Percentiles rank a stretch among this genome's conserved stretches.
Conservation (phyloP, 116 monocot species). For the Papilionanthe hybrid region DNA sequence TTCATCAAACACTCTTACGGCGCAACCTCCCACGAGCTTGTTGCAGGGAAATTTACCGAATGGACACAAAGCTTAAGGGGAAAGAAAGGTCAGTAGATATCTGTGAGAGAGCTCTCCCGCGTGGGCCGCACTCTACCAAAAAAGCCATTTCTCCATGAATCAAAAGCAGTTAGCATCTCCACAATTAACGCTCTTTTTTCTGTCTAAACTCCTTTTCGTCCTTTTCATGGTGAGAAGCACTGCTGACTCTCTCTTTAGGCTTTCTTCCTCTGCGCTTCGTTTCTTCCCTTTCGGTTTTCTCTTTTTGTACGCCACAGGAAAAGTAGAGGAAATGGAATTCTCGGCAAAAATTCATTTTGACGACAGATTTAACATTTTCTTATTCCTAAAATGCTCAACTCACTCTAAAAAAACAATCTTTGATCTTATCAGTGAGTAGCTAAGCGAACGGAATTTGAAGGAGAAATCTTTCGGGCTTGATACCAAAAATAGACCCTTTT, state of each 20-base stretch:
- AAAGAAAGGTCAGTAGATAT: not conserved
- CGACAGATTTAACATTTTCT: not conserved
- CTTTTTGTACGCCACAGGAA: not conserved
- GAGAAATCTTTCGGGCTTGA: too few species aligned
- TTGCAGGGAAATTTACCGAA: not conserved
- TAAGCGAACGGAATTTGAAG: too few species aligned
- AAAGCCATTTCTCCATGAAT: not conserved
- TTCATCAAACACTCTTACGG: not conserved
- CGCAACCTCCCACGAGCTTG: not conserved
- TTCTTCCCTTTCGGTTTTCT: conserved; percentile 1
- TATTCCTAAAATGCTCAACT: not conserved
- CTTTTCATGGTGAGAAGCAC: not conserved
- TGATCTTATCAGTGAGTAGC: not conserved
- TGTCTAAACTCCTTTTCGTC: not conserved
- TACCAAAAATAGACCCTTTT: too few species aligned
- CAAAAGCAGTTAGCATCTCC: not conserved
- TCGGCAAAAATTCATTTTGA: not conserved
- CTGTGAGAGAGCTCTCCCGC: not conserved
- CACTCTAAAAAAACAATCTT: not conserved
- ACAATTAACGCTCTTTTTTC: not conserved
- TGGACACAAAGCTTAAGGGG: not conserved
- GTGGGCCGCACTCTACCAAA: conserved; percentile 4
- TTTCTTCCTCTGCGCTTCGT: not conserved
- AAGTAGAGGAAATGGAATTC: not conserved
- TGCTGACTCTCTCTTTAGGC: not conserved